Evolutionary conservation across 768 basidiomycete genomes (phyloP), one percentile per base, ranked within the genome.

Genomic region (Auricularia sp.): DNA sequence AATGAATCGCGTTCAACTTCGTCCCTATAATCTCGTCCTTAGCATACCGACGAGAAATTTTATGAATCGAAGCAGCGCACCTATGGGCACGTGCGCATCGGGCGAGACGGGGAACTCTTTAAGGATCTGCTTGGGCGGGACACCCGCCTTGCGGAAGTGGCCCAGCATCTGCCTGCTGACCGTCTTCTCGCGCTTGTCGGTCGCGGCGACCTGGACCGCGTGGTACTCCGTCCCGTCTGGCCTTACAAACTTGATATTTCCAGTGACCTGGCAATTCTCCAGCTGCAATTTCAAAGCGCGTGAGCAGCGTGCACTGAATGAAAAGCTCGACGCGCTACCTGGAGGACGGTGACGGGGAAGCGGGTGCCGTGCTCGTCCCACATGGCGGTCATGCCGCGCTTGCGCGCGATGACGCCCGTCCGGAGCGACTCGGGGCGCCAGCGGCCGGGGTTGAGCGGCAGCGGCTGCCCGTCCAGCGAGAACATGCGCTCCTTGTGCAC

Each of bases 341-440:
- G 94, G 47, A 99, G 83, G 61, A 99, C 86, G 0, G 97, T 99
- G 35, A 97, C 93, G 1, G 97, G 96, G 68, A 90, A 80, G 61
- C 90, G 82, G 42, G 84, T 85, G 33, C 97, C 97, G 65, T 92
- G 88, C 73, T 89, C 84, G 72, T 94, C 91, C 92, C 93, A 98
- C 71, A 98, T 77, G 14, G 84, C 84, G 10, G 92, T 89, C 97
- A 98, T 98, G 56, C 97, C 97, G 64, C 93, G 86, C 80, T 99
- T 99, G 65, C 89, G 83, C 33, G 94, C 96, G 74, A 99, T 89
- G 67, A 97, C 80, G 7, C 97, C 97, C 0, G 94, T 96, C 65
- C 97, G 84, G 68, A 90, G 83, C 6, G 92, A 94, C 66, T 82
- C 80, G 59, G 95, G 87, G 3, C 85, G 85, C 95, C 95, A 97